Conservation (phyloP, 345 rosid species). For the Luvunga scandens region DNA sequence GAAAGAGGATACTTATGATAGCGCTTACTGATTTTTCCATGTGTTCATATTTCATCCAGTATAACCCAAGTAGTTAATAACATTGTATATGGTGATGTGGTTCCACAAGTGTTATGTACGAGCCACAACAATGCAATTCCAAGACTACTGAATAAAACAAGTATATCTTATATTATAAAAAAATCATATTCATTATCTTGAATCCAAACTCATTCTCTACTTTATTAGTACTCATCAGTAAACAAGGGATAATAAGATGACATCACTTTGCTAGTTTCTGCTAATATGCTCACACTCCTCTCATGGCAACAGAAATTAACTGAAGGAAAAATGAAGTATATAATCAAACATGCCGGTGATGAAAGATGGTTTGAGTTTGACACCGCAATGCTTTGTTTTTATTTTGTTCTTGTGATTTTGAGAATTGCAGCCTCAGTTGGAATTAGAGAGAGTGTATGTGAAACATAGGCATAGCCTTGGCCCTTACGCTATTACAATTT, state of each 20-base stretch:
- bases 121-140: neutral
- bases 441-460: too few relatives aligned
- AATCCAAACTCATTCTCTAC: neutral
- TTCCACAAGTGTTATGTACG: neutral
- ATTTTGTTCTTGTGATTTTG: too few relatives aligned
- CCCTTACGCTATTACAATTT: neutral
- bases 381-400: too few relatives aligned
- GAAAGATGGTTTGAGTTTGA: too few relatives aligned
- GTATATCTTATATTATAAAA: neutral
- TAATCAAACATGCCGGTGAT: too few relatives aligned
- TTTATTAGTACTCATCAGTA: neutral
- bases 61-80: neutral
- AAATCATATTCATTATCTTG: neutral
- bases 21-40: neutral
- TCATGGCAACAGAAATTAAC: too few relatives aligned
- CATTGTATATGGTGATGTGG: neutral
- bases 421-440: too few relatives aligned
- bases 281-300: too few relatives aligned
- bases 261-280: too few relatives aligned
- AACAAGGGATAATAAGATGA: too few relatives aligned
- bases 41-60: neutral
- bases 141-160: neutral
- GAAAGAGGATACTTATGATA: conserved; percentile 11
- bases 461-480: neutral
- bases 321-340: too few relatives aligned